Conservation (phyloP, 805 yeast genomes). For the Hanseniaspora jakobsenii region DNA sequence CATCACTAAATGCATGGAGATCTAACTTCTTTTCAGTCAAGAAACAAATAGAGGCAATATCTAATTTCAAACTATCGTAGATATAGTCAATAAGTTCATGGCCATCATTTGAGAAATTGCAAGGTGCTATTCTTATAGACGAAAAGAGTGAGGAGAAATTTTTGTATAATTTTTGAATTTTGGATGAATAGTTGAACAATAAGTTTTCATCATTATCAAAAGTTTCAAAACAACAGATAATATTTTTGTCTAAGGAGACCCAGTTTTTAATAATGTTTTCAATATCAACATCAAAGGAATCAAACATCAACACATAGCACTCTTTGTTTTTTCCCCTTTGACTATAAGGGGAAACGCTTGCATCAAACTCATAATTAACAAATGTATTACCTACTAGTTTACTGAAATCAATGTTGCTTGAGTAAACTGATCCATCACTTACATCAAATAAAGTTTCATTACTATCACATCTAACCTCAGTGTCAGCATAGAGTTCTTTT, state of each 20-base stretch:
- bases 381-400: not conserved
- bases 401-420: not conserved
- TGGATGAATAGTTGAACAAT: not conserved
- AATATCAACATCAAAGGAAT: not conserved
- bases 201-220: not conserved
- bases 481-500: not conserved
- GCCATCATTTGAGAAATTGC: not conserved
- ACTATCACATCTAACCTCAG: slow-evolving; percentile 12
- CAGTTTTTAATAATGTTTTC: not conserved
- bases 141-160: not conserved
- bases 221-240: not conserved
- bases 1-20: not conserved
- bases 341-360: not conserved
- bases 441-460: slow-evolving; percentile 9
- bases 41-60: not conserved
- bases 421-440: not conserved
- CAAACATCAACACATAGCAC: not conserved
- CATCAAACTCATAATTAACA: not conserved
- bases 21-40: not conserved
- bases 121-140: not conserved
- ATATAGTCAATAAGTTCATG: not conserved
- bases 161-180: not conserved
- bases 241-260: not conserved
- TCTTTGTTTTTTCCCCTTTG: not conserved
- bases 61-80: not conserved